Evolutionary conservation across 169 alveolate genomes (phyloP).

Genomic region (Babesia ovis): DNA sequence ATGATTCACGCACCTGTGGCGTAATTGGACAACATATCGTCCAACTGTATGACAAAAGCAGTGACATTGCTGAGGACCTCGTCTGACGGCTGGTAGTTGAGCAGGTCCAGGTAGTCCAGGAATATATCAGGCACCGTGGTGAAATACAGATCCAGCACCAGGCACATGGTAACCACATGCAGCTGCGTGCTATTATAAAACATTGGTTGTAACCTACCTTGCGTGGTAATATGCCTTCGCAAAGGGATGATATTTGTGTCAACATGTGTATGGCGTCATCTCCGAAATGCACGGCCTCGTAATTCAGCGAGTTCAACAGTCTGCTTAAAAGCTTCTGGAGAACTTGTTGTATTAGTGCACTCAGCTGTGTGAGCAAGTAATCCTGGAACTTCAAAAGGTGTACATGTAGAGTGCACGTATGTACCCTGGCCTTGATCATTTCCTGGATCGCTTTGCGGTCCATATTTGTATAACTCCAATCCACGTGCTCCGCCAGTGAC

Average conservation of each 20-base stretch:
- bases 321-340: constrained; percentile 42
- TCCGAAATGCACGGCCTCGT: constrained; percentile 14
- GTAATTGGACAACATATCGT: neutral
- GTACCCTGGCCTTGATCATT: constrained; percentile 26
- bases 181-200: constrained; percentile 3
- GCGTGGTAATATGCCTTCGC: constrained; percentile 3
- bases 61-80: constrained; percentile 6
- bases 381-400: constrained; percentile 51
- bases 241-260: neutral
- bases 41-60: constrained; percentile 8
- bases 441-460: neutral
- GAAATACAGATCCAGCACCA: constrained; percentile 43
- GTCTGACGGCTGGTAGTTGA: constrained; percentile 54
- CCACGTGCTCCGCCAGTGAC: neutral
- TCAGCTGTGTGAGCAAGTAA: constrained; percentile 43
- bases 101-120: constrained; percentile 51
- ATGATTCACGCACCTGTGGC: neutral
- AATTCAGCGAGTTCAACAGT: constrained; percentile 12
- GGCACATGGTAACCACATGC: neutral
- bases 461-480: neutral
- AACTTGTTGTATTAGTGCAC: constrained; percentile 56
- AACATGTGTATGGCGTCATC: constrained; percentile 27
- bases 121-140: constrained; percentile 36
- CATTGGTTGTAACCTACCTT: constrained; percentile 19
- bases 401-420: constrained; percentile 9